Percentiles rank a stretch among this genome's conserved stretches.
Conservation (phyloP, 225 moss, liverwort and hornwort species). For the Antitrichia curtipendula region DNA sequence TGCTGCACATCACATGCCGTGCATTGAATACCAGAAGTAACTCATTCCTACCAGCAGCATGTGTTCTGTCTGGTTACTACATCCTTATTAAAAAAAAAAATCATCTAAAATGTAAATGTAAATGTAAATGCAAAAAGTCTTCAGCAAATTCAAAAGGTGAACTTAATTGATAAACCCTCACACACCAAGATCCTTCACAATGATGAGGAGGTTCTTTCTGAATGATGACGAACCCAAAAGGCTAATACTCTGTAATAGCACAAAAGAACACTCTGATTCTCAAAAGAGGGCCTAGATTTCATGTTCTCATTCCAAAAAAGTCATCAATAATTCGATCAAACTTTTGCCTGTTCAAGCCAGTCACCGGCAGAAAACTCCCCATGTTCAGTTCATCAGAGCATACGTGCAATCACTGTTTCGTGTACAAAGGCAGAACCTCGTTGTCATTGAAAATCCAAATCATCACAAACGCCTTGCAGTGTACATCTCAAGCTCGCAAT, state of each 20-base stretch:
- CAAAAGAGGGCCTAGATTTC: not conserved
- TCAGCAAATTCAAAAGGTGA: not conserved
- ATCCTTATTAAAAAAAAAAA: no score
- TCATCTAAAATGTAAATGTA: no score
- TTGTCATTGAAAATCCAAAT: not conserved
- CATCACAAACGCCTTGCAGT: not conserved
- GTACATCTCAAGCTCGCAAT: not conserved
- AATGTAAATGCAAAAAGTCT: not conserved
- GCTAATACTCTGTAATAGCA: not conserved
- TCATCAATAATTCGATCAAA: no score
- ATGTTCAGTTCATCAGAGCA: not conserved
- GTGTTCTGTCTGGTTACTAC: not conserved
- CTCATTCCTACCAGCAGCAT: not conserved
- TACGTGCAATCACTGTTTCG: not conserved
- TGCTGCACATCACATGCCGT: constrained; percentile 40
- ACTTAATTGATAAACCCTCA: not conserved
- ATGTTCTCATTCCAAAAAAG: not conserved
- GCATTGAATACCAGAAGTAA: not conserved
- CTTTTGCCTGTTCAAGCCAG: not conserved
- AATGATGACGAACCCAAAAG: not conserved
- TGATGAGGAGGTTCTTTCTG: no score
- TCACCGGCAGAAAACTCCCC: not conserved
- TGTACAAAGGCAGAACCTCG: not conserved
- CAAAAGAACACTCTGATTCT: not conserved
- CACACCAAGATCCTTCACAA: not conserved